These are phyloP conservation scores for Arthrinium phaeospermum DNA, from an alignment of 2,329 filamentous ascomycete genomes.

Conservation along the genomic window DNA sequence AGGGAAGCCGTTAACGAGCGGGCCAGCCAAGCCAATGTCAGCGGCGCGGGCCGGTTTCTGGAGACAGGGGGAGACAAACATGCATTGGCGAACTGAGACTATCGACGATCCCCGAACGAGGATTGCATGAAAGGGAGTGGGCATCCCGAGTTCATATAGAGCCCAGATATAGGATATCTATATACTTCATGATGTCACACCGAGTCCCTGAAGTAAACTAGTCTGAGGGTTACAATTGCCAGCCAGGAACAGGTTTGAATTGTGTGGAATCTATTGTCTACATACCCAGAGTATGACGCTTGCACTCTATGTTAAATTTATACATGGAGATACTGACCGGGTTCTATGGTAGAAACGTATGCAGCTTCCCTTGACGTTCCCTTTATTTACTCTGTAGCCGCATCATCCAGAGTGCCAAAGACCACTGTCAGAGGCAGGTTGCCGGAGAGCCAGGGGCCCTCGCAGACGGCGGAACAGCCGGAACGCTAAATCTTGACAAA, in stretches of 20 bases:
- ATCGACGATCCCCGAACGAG: background rate
- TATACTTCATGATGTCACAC: background rate
- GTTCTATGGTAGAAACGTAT: background rate
- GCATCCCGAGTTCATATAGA: background rate
- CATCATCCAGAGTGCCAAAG: background rate
- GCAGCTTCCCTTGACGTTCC: background rate
- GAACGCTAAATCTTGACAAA: background rate
- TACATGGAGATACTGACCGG: background rate
- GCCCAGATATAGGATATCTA: background rate
- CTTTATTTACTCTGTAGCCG: background rate
- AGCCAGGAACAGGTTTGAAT: background rate
- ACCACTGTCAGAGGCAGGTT: background rate
- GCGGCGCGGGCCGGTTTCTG: constrained; percentile 3
- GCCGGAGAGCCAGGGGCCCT: background rate
- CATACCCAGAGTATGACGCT: background rate
- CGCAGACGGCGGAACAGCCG: background rate
- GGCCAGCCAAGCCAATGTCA: background rate
- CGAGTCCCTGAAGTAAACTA: background rate
- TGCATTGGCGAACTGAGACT: background rate
- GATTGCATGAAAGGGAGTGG: background rate
- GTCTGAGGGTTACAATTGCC: background rate
- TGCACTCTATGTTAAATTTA: background rate
- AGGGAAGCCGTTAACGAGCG: background rate
- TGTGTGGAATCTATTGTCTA: background rate
- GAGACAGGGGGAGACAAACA: background rate